Percentiles rank a stretch among this genome's conserved stretches.
phyloP scores from a whole-genome alignment of 106 monocot species.

The Allium cepa region DNA sequence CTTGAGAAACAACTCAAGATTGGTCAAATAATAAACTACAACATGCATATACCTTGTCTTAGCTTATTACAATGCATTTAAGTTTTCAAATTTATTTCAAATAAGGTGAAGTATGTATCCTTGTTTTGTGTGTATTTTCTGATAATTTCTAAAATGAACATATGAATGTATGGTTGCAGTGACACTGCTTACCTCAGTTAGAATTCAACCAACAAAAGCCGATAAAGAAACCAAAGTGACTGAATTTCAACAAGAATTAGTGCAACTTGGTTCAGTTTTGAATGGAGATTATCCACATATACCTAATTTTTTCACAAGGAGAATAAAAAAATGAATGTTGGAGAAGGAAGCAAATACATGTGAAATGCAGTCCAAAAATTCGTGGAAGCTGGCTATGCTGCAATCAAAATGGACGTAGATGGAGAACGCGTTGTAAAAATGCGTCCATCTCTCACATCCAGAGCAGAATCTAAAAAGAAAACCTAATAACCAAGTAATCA shows the following conservation, averaged over 20 bases:
- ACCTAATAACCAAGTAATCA: no score
- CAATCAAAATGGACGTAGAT: constrained; percentile 29
- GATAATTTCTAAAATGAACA: no score
- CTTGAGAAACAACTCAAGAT: no score
- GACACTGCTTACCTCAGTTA: constrained; percentile 28
- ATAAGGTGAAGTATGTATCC: no score
- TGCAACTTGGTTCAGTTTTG: constrained; percentile 39
- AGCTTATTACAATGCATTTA: no score
- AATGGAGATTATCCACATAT: constrained; percentile 30
- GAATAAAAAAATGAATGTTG: constrained; percentile 54
- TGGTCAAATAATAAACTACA: no score
- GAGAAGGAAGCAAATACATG: constrained; percentile 50
- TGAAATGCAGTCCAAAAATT: constrained; percentile 33
- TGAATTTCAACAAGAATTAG: constrained; percentile 68
- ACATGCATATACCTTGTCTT: no score
- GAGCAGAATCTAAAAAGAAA: no score
- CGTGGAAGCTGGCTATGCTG: constrained; percentile 33
- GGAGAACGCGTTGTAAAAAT: constrained; percentile 35
- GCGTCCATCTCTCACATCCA: constrained; percentile 2
- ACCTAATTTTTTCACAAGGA: constrained; percentile 16
- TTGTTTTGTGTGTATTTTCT: no score
- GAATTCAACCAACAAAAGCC: constrained; percentile 14
- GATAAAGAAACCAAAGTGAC: constrained; percentile 32
- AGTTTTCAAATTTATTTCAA: no score
- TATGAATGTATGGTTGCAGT: constrained; percentile 32